phyloP scores from a whole-genome alignment of 2,329 filamentous ascomycete species.

The Aspergillus proliferans region DNA sequence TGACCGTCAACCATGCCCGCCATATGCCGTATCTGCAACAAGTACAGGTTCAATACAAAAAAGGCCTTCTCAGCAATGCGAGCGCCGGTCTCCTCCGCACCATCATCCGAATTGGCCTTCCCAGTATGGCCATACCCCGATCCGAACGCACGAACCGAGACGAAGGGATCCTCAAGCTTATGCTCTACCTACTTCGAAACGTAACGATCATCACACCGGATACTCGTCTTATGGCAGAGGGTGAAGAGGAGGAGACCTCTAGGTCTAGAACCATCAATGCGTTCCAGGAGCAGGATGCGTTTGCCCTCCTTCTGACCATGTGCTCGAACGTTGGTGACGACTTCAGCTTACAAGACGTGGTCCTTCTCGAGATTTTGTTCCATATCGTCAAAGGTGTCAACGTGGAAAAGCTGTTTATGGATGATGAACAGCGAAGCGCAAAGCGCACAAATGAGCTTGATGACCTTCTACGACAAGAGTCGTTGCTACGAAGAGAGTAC shows the following conservation, averaged over 20 bases:
- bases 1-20: slow-evolving; percentile 87
- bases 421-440: slow-evolving; percentile 63
- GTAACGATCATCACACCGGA: slow-evolving; percentile 76
- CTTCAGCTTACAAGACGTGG: slow-evolving; percentile 79
- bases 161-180: slow-evolving; percentile 84
- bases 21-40: slow-evolving; percentile 86
- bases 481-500: slow-evolving; percentile 70
- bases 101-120: slow-evolving; percentile 72
- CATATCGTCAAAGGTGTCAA: slow-evolving; percentile 88
- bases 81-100: slow-evolving; percentile 71
- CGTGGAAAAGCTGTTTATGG: slow-evolving; percentile 76
- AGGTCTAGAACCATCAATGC: slow-evolving; percentile 81
- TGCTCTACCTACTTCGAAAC: slow-evolving; percentile 85
- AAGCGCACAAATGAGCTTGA: slow-evolving; percentile 68
- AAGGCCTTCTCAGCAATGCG: slow-evolving; percentile 77
- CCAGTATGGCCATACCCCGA: slow-evolving; percentile 73
- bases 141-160: slow-evolving; percentile 72
- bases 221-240: slow-evolving; percentile 65
- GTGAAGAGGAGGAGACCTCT: slow-evolving; percentile 84
- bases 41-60: slow-evolving; percentile 84
- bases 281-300: slow-evolving; percentile 85
- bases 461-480: slow-evolving; percentile 71
- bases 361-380: slow-evolving; percentile 87
- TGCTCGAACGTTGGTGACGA: slow-evolving; percentile 92
- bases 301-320: slow-evolving; percentile 75